A percentile compares a stretch with the other conserved stretches of the same genome.
Evolutionary conservation across 1,139 yeast genomes (phyloP).

Genomic region (Hemisphaericaspora xylofermentans): DNA sequence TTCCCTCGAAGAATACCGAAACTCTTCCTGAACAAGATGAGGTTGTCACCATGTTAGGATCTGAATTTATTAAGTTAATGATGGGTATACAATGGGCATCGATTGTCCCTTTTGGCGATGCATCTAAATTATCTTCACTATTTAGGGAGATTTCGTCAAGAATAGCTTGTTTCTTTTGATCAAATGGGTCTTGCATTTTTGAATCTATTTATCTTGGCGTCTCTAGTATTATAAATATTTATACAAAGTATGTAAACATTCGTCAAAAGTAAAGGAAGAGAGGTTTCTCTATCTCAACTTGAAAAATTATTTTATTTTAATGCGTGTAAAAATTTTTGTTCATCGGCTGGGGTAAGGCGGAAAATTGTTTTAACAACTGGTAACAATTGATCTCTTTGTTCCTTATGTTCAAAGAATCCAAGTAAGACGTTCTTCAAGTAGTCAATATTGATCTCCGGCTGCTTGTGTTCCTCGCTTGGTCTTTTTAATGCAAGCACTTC

Average conservation of each 20-base stretch:
- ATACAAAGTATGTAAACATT: no score
- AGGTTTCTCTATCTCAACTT: no score
- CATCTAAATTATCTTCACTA: constrained; percentile 51
- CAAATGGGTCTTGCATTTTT: constrained; percentile 53
- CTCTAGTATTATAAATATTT: no score
- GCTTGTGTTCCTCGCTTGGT: constrained; percentile 1
- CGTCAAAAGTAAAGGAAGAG: no score
- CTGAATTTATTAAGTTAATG: constrained; percentile 62
- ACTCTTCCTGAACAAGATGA: constrained; percentile 89
- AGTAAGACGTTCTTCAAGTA: constrained; percentile 84
- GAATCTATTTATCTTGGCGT: no score
- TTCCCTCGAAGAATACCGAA: constrained; percentile 76
- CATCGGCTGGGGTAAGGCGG: constrained; percentile 68
- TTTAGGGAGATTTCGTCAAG: constrained; percentile 52
- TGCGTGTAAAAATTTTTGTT: constrained; percentile 63
- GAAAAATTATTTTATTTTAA: constrained; percentile 34
- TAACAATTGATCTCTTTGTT: constrained; percentile 79
- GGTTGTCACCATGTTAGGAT: constrained; percentile 73
- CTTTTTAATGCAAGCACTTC: neutral
- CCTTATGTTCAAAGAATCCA: constrained; percentile 88
- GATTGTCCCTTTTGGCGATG: constrained; percentile 83
- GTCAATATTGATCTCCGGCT: constrained; percentile 48
- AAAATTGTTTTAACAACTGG: constrained; percentile 83
- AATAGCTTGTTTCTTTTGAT: constrained; percentile 64
- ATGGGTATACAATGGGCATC: constrained; percentile 73